phyloP scores from a whole-genome alignment of 768 basidiomycete genomes.

The Psilocybe azurescens region DNA sequence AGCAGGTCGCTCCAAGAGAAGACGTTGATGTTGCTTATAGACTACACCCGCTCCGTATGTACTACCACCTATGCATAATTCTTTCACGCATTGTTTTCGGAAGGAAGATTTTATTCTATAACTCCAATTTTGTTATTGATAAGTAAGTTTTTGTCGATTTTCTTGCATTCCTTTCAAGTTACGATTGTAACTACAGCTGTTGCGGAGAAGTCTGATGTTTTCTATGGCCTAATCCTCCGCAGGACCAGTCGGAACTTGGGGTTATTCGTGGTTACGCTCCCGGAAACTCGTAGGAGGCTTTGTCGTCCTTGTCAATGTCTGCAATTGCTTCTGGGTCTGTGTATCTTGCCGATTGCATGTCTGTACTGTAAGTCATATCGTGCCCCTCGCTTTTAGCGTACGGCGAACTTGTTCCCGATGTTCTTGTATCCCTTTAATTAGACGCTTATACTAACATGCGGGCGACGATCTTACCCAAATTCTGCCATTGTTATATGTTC shows the following conservation, averaged over 20 bases:
- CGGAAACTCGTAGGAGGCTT: slow-evolving; percentile 31
- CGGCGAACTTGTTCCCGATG: slow-evolving; percentile 23
- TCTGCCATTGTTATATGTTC: slow-evolving; percentile 67
- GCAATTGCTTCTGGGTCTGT: slow-evolving; percentile 27
- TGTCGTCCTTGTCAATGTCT: slow-evolving; percentile 34
- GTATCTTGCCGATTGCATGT: slow-evolving; percentile 33
- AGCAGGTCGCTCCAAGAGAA: slow-evolving; percentile 72
- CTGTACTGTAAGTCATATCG: slow-evolving; percentile 28
- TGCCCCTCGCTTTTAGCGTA: slow-evolving; percentile 29
- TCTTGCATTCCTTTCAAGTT: neutral
- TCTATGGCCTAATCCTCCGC: neutral
- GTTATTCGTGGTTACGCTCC: neutral
- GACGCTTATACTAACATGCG: neutral
- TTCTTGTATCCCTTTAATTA: slow-evolving; percentile 5
- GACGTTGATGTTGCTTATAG: slow-evolving; percentile 51
- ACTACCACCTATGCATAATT: slow-evolving; percentile 8
- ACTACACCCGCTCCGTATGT: slow-evolving; percentile 23
- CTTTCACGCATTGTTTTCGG: neutral
- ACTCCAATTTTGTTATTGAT: neutral
- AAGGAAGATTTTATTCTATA: neutral
- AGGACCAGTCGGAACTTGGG: neutral
- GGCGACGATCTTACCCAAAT: slow-evolving; percentile 44
- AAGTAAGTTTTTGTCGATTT: neutral
- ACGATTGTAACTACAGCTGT: neutral
- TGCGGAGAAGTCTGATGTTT: neutral